Base-by-base conservation (phyloP, 2,329 filamentous ascomycete genomes). In the Colletotrichum gloeosporioides region DNA sequence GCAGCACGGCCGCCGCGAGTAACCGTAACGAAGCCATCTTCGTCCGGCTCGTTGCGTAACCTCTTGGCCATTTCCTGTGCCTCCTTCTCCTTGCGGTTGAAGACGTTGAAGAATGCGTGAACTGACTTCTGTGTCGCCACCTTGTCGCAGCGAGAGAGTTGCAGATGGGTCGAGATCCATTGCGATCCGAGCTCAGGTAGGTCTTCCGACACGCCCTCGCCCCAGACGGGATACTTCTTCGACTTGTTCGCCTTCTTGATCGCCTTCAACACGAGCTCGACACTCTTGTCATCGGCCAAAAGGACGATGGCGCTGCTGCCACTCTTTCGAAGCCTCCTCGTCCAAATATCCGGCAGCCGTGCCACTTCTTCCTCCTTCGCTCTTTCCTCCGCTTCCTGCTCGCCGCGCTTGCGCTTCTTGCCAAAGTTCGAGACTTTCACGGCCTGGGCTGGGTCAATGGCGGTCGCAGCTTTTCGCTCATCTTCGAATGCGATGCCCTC, bases 1-100 rank as follows among this genome's bases (percentile, higher is more conserved):
- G 93, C 94, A 8, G 89, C 89, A 74, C 93, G 89, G 53, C 95
- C 94, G 31, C 96, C 96, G 71, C 95, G 91, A 2, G 93, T 94
- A 29, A 99, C 97, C 5, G 96, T 99, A 65, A 99, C 91, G 83
- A 99, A 99, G 3, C 97, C 97, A 84, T 99, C 97, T 82, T 95
- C 96, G 84, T 99, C 97, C 1, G 96, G 95, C 81, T 95, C 93
- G 79, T 94, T 93, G 77, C 95, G 92, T 77, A 93, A 87, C 71
- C 90, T 87, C 86, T 91, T 92, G 82, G 86, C 94, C 82, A 88
- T 89, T 86, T 87, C 93, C 78, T 82, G 90, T 79, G 88, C 93
- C 85, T 88, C 93, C 85, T 84, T 92, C 88, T 90, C 94, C 86
- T 88, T 95, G 86, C 82, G 91, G 86, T 89, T 94, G 87, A 96